Evolutionary conservation across 2,329 filamentous ascomycete genomes (phyloP), one percentile per base, ranked within the genome.

Genomic region (Geosmithia flava): DNA sequence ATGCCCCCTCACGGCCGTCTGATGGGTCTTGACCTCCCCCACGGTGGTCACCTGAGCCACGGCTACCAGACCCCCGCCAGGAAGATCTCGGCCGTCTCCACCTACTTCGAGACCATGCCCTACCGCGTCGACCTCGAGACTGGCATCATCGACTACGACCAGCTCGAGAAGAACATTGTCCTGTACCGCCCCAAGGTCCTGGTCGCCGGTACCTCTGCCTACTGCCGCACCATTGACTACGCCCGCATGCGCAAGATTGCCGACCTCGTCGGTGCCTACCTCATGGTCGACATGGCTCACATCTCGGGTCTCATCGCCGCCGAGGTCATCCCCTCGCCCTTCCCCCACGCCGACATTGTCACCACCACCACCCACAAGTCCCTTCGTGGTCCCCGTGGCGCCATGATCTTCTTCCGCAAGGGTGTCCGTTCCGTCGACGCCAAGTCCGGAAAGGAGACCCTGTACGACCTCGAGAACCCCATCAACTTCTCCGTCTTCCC

Each of bases 371-470:
- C 93, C 44, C 93, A 98, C 82, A 98, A 98, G 80, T 96, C 90
- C 49, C 85, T 98, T 58, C 89, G 93, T 69, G 93, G 93, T 51
- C 93, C 93, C 51, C 88, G 93, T 66, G 93, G 93, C 62, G 93
- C 93, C 65, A 98, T 98, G 93, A 98, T 98, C 73, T 98, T 98
- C 81, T 98, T 90, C 83, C 87, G 93, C 70, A 96, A 95, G 76
- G 93, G 93, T 54, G 83, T 96, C 52, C 86, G 91, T 62, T 88
- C 85, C 61, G 85, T 85, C 48, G 87, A 97, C 64, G 74, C 85
- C 69, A 96, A 96, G 79, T 83, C 85, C 52, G 89, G 89, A 61
- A 91, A 95, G 72, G 80, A 91, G 74, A 84, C 77, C 47, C 74
- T 90, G 59, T 98, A 96, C 67, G 89, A 98, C 62, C 80, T 98